Conservation (phyloP, 2,329 filamentous ascomycete genomes). For the Cladobotryum protrusum region DNA sequence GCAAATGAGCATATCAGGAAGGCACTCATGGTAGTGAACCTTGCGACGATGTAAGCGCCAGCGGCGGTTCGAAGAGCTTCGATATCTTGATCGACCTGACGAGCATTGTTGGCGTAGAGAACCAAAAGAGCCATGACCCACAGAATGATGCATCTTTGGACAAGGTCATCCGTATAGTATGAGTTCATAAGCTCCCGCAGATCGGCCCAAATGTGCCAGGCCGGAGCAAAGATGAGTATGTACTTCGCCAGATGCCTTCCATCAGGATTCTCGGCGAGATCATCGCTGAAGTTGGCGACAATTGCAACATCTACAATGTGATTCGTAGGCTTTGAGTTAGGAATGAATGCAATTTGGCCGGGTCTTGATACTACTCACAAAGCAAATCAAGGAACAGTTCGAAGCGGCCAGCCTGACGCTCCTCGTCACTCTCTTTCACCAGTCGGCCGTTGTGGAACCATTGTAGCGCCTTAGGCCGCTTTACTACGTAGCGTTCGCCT, state of each 20-base stretch:
- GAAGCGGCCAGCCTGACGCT: constrained; percentile 40
- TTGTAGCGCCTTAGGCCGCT: constrained; percentile 35
- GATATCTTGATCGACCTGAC: constrained; percentile 36
- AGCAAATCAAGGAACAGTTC: constrained; percentile 45
- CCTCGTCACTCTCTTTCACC: constrained; percentile 35
- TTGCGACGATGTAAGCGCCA: constrained; percentile 40
- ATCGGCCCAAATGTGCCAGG: constrained; percentile 46
- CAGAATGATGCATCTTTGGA: constrained; percentile 41
- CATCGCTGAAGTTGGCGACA: constrained; percentile 44
- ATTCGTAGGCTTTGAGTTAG: background rate
- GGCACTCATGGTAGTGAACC: constrained; percentile 34
- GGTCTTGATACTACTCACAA: constrained; percentile 24
- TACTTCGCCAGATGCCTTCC: constrained; percentile 41
- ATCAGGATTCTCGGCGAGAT: constrained; percentile 39
- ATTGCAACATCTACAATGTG: constrained; percentile 35
- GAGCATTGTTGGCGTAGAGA: constrained; percentile 43
- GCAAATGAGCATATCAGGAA: constrained; percentile 39
- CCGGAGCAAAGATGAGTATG: constrained; percentile 41
- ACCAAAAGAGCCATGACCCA: constrained; percentile 46
- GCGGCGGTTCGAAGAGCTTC: constrained; percentile 38
- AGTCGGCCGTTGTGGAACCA: constrained; percentile 39
- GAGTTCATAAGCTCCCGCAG: constrained; percentile 46
- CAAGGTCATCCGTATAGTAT: constrained; percentile 45
- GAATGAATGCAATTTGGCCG: background rate
- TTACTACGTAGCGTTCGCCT: constrained; percentile 29